Evolutionary conservation across 2,329 filamentous ascomycete genomes (phyloP).

Genomic region (Ophiostoma australiae): DNA sequence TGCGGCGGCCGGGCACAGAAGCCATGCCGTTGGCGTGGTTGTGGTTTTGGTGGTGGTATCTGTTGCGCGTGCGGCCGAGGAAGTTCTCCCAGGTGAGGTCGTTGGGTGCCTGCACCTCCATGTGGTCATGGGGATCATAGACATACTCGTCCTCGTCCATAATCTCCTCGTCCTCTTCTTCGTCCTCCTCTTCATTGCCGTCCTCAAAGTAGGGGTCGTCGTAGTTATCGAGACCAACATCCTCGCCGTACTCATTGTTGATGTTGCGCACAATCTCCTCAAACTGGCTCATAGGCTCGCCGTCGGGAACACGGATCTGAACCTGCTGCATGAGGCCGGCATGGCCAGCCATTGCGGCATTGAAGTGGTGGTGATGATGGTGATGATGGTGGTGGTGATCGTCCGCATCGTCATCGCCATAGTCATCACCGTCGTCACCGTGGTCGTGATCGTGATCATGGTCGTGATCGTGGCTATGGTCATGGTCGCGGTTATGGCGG

Average conservation of each 20-base stretch:
- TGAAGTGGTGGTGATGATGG: conserved; percentile 41
- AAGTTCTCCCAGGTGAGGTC: conserved; percentile 32
- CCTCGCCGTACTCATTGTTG: conserved; percentile 32
- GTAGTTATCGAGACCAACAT: conserved; percentile 48
- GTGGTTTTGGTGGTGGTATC: conserved; percentile 40
- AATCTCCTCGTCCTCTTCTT: conserved; percentile 66
- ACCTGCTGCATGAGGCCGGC: conserved; percentile 30
- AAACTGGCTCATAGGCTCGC: conserved; percentile 48
- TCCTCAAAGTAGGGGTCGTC: conserved; percentile 53
- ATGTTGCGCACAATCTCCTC: conserved; percentile 30
- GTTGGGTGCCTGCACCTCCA: conserved; percentile 38
- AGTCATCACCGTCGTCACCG: conserved; percentile 45
- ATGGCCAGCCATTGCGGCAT: conserved; percentile 35
- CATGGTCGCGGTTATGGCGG: conserved; percentile 41
- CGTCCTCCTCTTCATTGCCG: conserved; percentile 57
- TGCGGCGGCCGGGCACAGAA: conserved; percentile 27
- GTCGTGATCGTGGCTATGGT: conserved; percentile 35
- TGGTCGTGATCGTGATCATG: conserved; percentile 48
- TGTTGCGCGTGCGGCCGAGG: conserved; percentile 39
- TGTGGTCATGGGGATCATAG: conserved; percentile 51
- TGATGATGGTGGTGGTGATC: conserved; percentile 14
- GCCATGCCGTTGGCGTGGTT: conserved; percentile 39
- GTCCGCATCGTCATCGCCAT: conserved; percentile 36
- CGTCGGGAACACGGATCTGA: conserved; percentile 47
- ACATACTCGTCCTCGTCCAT: conserved; percentile 63